A percentile compares a stretch with the other conserved stretches of the same genome.
Conservation (phyloP, 2,329 filamentous ascomycete genomes). For the Trichoderma asperellum region DNA sequence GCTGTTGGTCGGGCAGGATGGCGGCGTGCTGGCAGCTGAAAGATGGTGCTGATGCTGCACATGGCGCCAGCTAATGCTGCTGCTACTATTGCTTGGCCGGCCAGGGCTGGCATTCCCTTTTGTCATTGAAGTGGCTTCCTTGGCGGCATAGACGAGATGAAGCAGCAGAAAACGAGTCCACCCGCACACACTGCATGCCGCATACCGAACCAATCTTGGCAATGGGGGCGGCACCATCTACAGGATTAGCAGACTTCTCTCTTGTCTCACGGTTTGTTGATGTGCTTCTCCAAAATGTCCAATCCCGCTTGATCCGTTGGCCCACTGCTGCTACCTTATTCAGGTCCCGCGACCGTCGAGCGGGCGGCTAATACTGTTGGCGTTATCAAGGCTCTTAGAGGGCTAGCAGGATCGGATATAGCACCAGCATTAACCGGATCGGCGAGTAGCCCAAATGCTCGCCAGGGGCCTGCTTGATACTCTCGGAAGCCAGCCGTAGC, state of each 20-base stretch:
- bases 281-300: not conserved
- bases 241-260: not conserved
- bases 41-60: constrained; percentile 14
- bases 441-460: not conserved
- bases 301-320: not conserved
- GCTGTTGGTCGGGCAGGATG: not conserved
- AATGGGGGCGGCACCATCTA: not conserved
- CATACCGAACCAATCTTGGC: not conserved
- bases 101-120: not conserved
- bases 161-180: constrained; percentile 6
- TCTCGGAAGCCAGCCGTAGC: constrained; percentile 23
- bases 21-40: constrained; percentile 20
- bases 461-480: constrained; percentile 4
- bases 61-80: not conserved
- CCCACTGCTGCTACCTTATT: not conserved
- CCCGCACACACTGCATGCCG: not conserved
- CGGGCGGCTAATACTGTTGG: constrained; percentile 6
- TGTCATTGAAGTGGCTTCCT: not conserved
- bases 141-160: constrained; percentile 22
- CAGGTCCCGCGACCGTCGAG: not conserved
- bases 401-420: constrained; percentile 3
- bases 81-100: not conserved
- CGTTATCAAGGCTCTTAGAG: constrained; percentile 4
- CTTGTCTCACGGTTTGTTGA: not conserved
- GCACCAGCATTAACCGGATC: constrained; percentile 19